Percentiles rank a stretch among this genome's conserved stretches.
These are phyloP conservation scores for Talaromyces borbonicus DNA, from an alignment of 495 filamentous ascomycete genomes.

Conservation along the genomic window DNA sequence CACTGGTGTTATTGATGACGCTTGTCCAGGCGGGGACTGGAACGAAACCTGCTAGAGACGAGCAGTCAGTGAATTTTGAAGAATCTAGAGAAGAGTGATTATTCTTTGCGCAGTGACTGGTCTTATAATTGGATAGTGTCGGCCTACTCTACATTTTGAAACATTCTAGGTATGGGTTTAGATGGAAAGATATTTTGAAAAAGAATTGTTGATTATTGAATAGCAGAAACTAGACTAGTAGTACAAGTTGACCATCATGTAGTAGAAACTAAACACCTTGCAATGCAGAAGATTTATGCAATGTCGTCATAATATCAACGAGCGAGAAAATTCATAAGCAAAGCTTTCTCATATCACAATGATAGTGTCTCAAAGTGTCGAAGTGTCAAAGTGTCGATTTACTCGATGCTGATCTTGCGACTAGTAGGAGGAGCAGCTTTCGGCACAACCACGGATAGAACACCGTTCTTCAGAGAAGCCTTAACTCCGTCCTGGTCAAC, in stretches of 20 bases:
- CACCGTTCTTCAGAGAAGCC: slow-evolving; percentile 69
- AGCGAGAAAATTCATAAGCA: no score
- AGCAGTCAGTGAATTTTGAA: neutral
- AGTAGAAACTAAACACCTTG: no score
- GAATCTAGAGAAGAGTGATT: neutral
- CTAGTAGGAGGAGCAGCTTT: slow-evolving; percentile 51
- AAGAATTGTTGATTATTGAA: no score
- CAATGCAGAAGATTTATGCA: neutral
- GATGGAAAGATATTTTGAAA: no score
- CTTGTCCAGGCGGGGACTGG: slow-evolving; percentile 59
- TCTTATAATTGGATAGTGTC: no score
- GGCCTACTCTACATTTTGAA: no score
- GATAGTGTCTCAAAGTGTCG: neutral
- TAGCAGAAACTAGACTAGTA: no score
- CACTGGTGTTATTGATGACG: slow-evolving; percentile 42
- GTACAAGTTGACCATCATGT: no score
- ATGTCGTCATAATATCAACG: neutral
- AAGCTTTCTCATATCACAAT: no score
- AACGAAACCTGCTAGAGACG: slow-evolving; percentile 33
- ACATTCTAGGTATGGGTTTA: no score
- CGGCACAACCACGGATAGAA: slow-evolving; percentile 68
- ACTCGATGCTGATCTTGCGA: slow-evolving; percentile 55
- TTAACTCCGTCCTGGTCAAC: slow-evolving; percentile 73
- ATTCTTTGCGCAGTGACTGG: no score
- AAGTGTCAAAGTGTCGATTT: slow-evolving; percentile 11